Evolutionary conservation across 768 basidiomycete species (phyloP), one percentile per base, ranked within the genome.

Genomic region (Lyophyllum shimeji): DNA sequence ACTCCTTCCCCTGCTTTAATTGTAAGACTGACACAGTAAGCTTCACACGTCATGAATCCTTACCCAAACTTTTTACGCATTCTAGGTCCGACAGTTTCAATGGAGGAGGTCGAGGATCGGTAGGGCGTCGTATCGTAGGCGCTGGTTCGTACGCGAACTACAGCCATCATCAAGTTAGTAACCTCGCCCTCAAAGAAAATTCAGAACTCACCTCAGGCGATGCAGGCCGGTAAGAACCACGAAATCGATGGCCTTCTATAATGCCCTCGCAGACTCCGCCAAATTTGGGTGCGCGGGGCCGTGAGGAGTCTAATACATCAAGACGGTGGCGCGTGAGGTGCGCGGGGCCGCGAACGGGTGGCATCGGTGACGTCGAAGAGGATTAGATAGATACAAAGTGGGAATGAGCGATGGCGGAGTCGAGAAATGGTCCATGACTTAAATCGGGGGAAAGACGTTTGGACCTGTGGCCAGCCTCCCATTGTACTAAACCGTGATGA

Each of bases 11-110:
- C 80, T 82, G 23, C 34, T 2, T 15, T 21, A 47, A 1, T 17
- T 12, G 6, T 51, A 5, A 67, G 43, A 12, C 29, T 55, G 11
- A 31, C 18, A 31, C 18, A 47, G 12, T 23, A 47, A 31, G 13
- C n/a, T 34, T 39, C 24, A 20, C 6, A 27, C 45, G 7, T 9
- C 7, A 1, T 12, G 11, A 24, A 55, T 18, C 49, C 61, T 31
- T 62, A 74, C 80, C 80, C 62, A 82, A 65, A 21, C 68, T 69
- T 29, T 69, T 73, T 24, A 75, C 44, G 42, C 75, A 79, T 60
- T 80, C 75, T 18, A 82, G 60, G 50, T 81, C 77, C 13, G 56
- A 58, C 8, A 81, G 55, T 13, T 52, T 56, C 15, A 80, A 63
- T 0, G 70, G 60, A 3, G 69, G 70, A 6, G 76, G 74, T 3